Conservation (phyloP, 2,329 filamentous ascomycete species). For the Pseudocercospora fuligena region DNA sequence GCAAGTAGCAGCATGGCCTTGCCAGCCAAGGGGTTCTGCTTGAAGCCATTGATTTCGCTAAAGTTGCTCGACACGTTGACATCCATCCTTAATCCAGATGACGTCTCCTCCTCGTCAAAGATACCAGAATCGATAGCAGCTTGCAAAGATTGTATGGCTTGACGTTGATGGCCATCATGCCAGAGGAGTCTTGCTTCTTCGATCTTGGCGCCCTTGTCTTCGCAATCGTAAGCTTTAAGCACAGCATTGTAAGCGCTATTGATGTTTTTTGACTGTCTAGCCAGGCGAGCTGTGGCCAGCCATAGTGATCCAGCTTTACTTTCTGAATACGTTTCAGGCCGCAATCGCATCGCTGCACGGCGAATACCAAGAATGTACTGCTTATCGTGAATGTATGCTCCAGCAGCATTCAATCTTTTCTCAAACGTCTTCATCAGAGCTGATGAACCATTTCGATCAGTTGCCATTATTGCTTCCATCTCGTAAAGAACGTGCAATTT, state of each 20-base stretch:
- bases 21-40: conserved; percentile 68
- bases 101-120: conserved; percentile 55
- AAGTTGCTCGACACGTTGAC: conserved; percentile 14
- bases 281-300: conserved; percentile 82
- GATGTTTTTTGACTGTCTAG: conserved; percentile 80
- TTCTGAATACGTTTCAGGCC: conserved; percentile 59
- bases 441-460: conserved; percentile 15
- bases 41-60: conserved; percentile 38
- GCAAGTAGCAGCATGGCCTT: conserved; percentile 86
- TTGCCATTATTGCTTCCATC: conserved; percentile 73
- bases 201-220: conserved; percentile 85
- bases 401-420: conserved; percentile 83
- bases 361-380: conserved; percentile 88
- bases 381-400: conserved; percentile 89
- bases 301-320: conserved; percentile 81
- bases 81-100: conserved; percentile 16
- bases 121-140: conserved; percentile 81
- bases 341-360: conserved; percentile 73
- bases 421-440: conserved; percentile 26
- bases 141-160: conserved; percentile 90
- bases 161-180: conserved; percentile 90
- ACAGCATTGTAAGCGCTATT: conserved; percentile 94
- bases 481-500: conserved; percentile 88
- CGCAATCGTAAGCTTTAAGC: conserved; percentile 81
- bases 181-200: conserved; percentile 92